phyloP scores from a whole-genome alignment of 176 grass and related monocot species.

The Luzula sylvatica region DNA sequence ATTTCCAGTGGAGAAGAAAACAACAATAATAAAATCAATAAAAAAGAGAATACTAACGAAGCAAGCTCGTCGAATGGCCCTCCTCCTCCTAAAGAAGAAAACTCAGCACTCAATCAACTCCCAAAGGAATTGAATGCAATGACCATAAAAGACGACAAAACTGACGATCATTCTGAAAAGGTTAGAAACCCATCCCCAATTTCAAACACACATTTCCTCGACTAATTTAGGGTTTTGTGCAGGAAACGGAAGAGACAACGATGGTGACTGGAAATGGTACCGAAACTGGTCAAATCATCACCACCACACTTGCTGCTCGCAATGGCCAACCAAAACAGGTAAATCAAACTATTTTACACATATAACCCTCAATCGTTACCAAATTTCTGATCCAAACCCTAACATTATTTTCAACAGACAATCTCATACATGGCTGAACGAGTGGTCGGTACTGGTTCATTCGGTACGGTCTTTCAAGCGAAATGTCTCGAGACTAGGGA shows the following conservation, averaged over 20 bases:
- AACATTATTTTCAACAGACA: conserved; percentile 40
- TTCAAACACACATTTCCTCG: background rate
- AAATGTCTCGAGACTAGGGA: conserved; percentile 85
- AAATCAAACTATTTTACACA: conserved; percentile 1
- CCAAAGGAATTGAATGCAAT: conserved; percentile 84
- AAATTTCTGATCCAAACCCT: background rate
- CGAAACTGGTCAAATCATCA: conserved; percentile 76
- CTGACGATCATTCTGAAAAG: conserved; percentile 49
- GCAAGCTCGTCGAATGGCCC: conserved; percentile 56
- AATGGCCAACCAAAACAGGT: conserved; percentile 98
- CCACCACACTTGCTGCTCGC: conserved; percentile 76
- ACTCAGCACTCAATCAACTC: conserved; percentile 53
- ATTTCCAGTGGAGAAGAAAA: conserved; percentile 16
- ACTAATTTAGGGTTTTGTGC: background rate
- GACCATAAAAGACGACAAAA: conserved; percentile 82
- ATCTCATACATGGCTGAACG: conserved; percentile 96
- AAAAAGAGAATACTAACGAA: conserved; percentile 39
- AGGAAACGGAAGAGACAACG: conserved; percentile 53
- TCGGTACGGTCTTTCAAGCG: conserved; percentile 94
- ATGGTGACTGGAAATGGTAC: conserved; percentile 60
- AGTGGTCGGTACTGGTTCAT: conserved; percentile 86
- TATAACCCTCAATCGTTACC: conserved; percentile 1
- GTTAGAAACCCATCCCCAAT: too few species aligned
- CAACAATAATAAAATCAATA: conserved; percentile 18
- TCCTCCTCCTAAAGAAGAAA: conserved; percentile 17